Conservation (phyloP, 2,329 filamentous ascomycete genomes). For the Colletotrichum shisoi region DNA sequence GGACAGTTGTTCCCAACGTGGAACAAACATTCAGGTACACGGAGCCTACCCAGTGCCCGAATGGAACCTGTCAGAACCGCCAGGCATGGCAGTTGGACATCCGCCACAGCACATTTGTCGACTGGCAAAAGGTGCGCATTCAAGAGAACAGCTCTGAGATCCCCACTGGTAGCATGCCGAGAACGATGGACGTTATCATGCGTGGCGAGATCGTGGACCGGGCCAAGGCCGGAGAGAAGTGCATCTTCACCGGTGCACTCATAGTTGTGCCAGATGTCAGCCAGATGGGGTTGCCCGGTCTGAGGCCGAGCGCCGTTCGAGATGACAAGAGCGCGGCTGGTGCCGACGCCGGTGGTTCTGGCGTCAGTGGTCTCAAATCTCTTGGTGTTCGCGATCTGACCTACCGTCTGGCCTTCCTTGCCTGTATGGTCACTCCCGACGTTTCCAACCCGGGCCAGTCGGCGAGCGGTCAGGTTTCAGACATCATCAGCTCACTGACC, state of each 20-base stretch:
- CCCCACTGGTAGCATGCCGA: conserved; percentile 96
- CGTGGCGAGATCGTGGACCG: conserved; percentile 97
- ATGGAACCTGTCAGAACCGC: conserved; percentile 84
- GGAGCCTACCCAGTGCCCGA: conserved; percentile 94
- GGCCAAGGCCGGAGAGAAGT: conserved; percentile 97
- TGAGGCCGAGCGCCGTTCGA: conserved; percentile 81
- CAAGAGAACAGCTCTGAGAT: conserved; percentile 99
- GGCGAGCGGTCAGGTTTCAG: conserved; percentile 76
- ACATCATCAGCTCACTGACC: conserved; percentile 85
- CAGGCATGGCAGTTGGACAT: conserved; percentile 97
- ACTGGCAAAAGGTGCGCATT: conserved; percentile 98
- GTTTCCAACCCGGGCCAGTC: conserved; percentile 80
- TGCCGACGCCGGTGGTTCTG: conserved; percentile 81
- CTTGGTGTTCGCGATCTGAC: conserved; percentile 94
- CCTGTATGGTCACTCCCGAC: conserved; percentile 94
- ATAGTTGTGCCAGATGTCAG: conserved; percentile 98
- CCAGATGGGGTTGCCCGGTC: conserved; percentile 88
- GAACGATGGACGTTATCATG: conserved; percentile 96
- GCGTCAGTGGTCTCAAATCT: conserved; percentile 87
- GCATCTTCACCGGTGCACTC: conserved; percentile 93
- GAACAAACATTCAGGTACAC: conserved; percentile 98
- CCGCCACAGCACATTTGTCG: conserved; percentile 93
- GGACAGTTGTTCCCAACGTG: conserved; percentile 83
- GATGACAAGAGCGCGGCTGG: conserved; percentile 78
- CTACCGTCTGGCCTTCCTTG: conserved; percentile 94